Conservation (phyloP, 139 green algal genomes). For the Chlamydomonas sp. region DNA sequence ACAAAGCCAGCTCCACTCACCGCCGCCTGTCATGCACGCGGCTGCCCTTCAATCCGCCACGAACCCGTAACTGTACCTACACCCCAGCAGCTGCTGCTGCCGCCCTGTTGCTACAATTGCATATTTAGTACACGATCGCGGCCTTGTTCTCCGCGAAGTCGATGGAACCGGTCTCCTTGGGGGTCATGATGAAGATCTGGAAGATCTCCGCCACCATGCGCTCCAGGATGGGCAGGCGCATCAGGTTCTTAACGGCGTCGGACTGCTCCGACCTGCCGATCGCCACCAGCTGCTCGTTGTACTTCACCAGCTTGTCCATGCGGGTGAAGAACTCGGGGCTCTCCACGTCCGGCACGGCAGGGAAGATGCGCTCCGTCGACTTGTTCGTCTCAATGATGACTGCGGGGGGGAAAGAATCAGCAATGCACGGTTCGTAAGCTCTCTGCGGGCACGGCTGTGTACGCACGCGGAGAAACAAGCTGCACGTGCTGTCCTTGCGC, state of each 20-base stretch:
- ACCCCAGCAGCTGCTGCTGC: too few relatives aligned
- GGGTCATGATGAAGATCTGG: constrained; percentile 89
- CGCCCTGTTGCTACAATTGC: too few relatives aligned
- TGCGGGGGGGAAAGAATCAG: background rate
- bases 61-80: too few relatives aligned
- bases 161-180: constrained; percentile 76
- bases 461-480: too few relatives aligned
- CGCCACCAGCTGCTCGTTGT: constrained; percentile 78
- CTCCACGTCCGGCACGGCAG: constrained; percentile 85
- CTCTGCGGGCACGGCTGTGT: too few relatives aligned
- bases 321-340: constrained; percentile 87
- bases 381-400: constrained; percentile 99
- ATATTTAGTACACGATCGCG: constrained; percentile 49
- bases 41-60: too few relatives aligned
- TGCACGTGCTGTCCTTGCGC: too few relatives aligned
- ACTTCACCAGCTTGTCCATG: constrained; percentile 85
- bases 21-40: too few relatives aligned
- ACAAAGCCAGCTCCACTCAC: too few relatives aligned
- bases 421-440: too few relatives aligned
- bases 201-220: constrained; percentile 83
- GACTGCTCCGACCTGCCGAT: constrained; percentile 77
- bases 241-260: constrained; percentile 78
- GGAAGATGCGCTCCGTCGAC: constrained; percentile 96
- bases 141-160: constrained; percentile 58
- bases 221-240: constrained; percentile 80